Percentiles rank a stretch among this genome's conserved stretches.
Evolutionary conservation across 805 yeast species (phyloP).

Genomic region (Wickerhamiella lipophila): DNA sequence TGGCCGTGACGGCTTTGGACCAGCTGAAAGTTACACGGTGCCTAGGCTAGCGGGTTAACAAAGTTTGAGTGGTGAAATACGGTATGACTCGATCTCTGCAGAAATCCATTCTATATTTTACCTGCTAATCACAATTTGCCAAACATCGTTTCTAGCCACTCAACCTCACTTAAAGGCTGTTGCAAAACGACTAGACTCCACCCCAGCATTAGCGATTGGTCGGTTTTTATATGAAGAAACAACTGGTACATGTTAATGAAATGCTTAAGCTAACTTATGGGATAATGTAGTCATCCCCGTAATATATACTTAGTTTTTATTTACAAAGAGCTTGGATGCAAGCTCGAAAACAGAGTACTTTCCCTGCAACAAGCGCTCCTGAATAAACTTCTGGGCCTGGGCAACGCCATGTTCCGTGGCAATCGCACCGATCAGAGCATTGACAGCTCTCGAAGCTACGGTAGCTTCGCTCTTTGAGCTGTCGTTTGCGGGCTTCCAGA

Average conservation of each 20-base stretch:
- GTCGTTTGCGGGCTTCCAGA: conserved; percentile 23
- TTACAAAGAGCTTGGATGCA: conserved; percentile 5
- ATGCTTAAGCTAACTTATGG: background rate
- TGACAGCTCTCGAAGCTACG: conserved; percentile 40
- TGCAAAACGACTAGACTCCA: no score
- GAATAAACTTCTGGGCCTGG: conserved; percentile 43
- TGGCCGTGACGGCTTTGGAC: no score
- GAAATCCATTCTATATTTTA: no score
- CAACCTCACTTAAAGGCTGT: no score
- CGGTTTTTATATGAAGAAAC: no score
- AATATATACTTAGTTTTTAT: conserved; percentile 1
- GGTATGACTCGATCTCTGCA: no score
- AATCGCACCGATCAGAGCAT: conserved; percentile 59
- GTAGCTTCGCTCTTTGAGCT: conserved; percentile 28
- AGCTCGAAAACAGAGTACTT: conserved; percentile 23
- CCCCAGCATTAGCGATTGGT: no score
- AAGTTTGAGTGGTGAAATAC: no score
- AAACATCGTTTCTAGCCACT: no score
- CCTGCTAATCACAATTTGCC: no score
- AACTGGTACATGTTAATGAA: background rate
- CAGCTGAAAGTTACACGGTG: no score
- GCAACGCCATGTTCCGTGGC: conserved; percentile 47
- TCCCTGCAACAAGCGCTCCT: conserved; percentile 34
- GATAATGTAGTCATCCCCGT: background rate
- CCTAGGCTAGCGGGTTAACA: no score